These are phyloP conservation scores for Hyphopichia wangnamkhiaoensis DNA, from an alignment of 1,139 yeast genomes.

Conservation along the genomic window DNA sequence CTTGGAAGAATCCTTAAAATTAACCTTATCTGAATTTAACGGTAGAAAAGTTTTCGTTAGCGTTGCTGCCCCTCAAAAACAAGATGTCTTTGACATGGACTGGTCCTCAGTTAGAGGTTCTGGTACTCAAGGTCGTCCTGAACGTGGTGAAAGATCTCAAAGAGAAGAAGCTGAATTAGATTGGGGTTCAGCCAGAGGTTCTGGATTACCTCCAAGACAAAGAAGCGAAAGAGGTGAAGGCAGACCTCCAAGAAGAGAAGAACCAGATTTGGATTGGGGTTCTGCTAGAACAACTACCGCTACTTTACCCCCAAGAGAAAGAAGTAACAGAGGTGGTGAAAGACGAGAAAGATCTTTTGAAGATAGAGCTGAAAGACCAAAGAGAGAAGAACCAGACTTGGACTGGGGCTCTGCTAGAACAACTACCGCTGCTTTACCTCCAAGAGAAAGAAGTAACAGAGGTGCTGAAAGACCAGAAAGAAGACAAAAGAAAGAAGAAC, in stretches of 20 bases:
- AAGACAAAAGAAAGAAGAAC: conserved; percentile 48
- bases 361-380: conserved; percentile 15
- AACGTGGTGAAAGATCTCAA: conserved; percentile 29
- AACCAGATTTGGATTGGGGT: conserved; percentile 58
- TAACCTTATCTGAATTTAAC: conserved; percentile 62
- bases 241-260: conserved; percentile 27
- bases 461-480: conserved; percentile 27
- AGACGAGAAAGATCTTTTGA: conserved; percentile 11
- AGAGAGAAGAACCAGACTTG: conserved; percentile 28
- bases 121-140: neutral
- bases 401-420: conserved; percentile 46
- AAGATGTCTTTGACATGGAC: conserved; percentile 47
- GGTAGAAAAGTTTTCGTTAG: conserved; percentile 81
- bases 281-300: conserved; percentile 44
- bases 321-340: conserved; percentile 22
- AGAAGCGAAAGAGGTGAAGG: conserved; percentile 30
- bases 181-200: conserved; percentile 35
- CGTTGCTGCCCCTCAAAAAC: conserved; percentile 86
- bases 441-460: conserved; percentile 23
- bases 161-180: conserved; percentile 16
- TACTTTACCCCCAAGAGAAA: conserved; percentile 32
- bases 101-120: conserved; percentile 45
- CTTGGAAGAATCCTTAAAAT: conserved; percentile 68
- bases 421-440: conserved; percentile 24
- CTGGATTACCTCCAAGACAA: conserved; percentile 41